These are phyloP conservation scores for Auriscalpium vulgare DNA, from an alignment of 768 basidiomycete genomes.

Conservation along the genomic window DNA sequence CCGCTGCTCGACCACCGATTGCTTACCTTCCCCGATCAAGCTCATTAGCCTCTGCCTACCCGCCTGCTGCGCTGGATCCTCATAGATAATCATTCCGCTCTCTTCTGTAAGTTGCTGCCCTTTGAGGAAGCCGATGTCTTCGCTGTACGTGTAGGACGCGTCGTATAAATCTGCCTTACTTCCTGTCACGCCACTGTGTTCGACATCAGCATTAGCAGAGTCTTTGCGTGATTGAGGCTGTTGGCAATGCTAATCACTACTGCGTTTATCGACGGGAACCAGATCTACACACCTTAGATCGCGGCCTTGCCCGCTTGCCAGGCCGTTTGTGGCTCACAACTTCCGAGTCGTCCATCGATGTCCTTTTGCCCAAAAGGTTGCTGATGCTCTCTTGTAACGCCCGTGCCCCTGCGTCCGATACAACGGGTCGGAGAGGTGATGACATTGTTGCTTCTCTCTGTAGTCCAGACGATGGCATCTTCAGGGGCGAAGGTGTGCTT, in stretches of 20 bases:
- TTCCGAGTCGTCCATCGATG: constrained; percentile 24
- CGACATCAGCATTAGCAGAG: constrained; percentile 21
- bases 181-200: not conserved
- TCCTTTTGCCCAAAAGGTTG: constrained; percentile 62
- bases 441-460: constrained; percentile 11
- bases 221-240: constrained; percentile 33
- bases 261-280: not conserved
- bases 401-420: constrained; percentile 41
- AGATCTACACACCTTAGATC: constrained; percentile 26
- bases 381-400: constrained; percentile 64
- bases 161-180: not conserved
- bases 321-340: constrained; percentile 12
- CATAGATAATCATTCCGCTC: constrained; percentile 11
- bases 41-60: constrained; percentile 13
- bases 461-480: constrained; percentile 5
- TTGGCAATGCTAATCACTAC: not conserved
- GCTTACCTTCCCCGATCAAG: not conserved
- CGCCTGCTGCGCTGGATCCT: constrained; percentile 13
- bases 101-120: constrained; percentile 1
- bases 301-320: constrained; percentile 32
- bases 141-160: constrained; percentile 8
- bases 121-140: constrained; percentile 5
- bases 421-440: constrained; percentile 25
- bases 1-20: too few species aligned
- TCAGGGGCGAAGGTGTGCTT: constrained; percentile 30